A percentile compares a stretch with the other conserved stretches of the same genome.
phyloP scores from a whole-genome alignment of 768 basidiomycete genomes.

The Serendipita sp. region DNA sequence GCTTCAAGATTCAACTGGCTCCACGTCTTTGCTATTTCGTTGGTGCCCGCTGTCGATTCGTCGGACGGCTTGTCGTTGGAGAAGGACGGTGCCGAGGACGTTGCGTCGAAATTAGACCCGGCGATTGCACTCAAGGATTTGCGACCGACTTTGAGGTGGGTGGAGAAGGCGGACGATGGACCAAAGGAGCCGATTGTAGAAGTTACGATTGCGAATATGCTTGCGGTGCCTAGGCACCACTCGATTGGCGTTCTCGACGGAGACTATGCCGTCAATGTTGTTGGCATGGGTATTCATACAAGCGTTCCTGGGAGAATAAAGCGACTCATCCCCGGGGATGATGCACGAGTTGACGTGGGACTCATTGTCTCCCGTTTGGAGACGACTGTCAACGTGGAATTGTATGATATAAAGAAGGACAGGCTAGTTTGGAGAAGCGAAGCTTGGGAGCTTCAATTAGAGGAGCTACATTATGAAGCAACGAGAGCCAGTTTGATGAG shows the following conservation, averaged over 20 bases:
- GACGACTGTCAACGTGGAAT: conserved; percentile 12
- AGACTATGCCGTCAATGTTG: conserved; percentile 12
- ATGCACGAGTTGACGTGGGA: conserved; percentile 32
- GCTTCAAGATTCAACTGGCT: conserved; percentile 11
- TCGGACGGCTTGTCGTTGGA: conserved; percentile 1
- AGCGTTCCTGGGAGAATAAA: conserved; percentile 26
- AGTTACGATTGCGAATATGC: conserved; percentile 36
- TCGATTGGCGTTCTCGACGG: conserved; percentile 22
- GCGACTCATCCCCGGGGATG: conserved; percentile 37
- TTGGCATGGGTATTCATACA: conserved; percentile 23
- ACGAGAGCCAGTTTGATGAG: conserved; percentile 23
- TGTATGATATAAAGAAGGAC: conserved; percentile 24
- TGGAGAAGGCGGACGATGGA: neutral
- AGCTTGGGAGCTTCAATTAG: conserved; percentile 26
- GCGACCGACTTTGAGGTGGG: neutral
- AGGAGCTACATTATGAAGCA: conserved; percentile 27
- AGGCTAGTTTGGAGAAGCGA: conserved; percentile 22
- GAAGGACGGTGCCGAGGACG: neutral
- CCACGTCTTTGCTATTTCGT: conserved; percentile 14
- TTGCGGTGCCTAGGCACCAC: conserved; percentile 16
- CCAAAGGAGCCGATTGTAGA: conserved; percentile 23
- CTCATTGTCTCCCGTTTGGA: conserved; percentile 22
- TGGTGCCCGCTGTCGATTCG: conserved; percentile 10
- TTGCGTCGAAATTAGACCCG: conserved; percentile 13
- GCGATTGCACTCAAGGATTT: conserved; percentile 24